phyloP scores from a whole-genome alignment of 768 basidiomycete genomes.

The Tylopilus sp. region DNA sequence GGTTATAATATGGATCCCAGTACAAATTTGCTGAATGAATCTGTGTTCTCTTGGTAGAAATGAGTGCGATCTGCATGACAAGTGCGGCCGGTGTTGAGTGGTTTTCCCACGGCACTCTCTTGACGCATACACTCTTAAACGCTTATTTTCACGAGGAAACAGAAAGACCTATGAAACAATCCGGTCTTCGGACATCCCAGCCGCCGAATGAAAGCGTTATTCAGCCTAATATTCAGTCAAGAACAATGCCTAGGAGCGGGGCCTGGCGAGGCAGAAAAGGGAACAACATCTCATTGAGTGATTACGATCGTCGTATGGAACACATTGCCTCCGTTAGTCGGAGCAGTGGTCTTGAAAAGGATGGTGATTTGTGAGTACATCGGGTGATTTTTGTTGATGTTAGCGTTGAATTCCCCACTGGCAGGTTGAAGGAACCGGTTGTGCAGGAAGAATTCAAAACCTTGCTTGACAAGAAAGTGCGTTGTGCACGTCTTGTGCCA shows the following conservation, averaged over 20 bases:
- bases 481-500: slow-evolving; percentile 1
- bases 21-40: too few species aligned
- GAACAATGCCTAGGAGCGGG: not conserved
- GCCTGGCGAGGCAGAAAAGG: not conserved
- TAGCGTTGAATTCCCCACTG: slow-evolving; percentile 26
- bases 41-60: too few species aligned
- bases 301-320: slow-evolving; percentile 46
- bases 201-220: too few species aligned
- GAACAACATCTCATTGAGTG: not conserved
- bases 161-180: too few species aligned
- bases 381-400: slow-evolving; percentile 20
- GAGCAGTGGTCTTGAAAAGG: slow-evolving; percentile 70
- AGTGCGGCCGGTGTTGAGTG: too few species aligned
- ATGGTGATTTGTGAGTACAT: slow-evolving; percentile 65
- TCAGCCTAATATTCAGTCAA: not conserved
- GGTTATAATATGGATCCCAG: too few species aligned
- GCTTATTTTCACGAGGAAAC: too few species aligned
- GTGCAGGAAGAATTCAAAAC: slow-evolving; percentile 66
- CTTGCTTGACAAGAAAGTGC: slow-evolving; percentile 66
- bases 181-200: too few species aligned
- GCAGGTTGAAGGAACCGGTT: slow-evolving; percentile 55
- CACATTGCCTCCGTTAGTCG: slow-evolving; percentile 70
- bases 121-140: too few species aligned
- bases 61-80: too few species aligned
- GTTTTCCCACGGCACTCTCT: too few species aligned